Base-by-base conservation (phyloP, 2,329 filamentous ascomycete species). In the Scorias spongiosa region DNA sequence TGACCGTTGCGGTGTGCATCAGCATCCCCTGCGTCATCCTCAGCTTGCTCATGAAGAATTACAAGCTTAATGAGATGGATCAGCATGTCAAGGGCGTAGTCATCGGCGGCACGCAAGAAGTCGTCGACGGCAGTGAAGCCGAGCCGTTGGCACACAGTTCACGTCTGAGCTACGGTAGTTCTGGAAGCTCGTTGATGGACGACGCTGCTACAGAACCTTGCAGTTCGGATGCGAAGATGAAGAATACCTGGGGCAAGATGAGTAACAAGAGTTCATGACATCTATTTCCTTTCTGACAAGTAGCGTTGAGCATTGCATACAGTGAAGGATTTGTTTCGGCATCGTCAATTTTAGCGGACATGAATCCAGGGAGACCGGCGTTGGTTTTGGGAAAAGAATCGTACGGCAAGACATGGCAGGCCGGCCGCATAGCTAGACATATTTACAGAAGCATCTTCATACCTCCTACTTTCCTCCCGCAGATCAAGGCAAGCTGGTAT, bases 1-100 rank as follows among this genome's bases (percentile, higher is more conserved):
- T 80, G 39, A 69, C 68, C 10, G 63, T 76, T 41, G 74, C 75
- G 2, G 59, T 76, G 9, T 63, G 70, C 44, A 68, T 72, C 29
- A 65, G 71, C 10, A 61, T 76, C 14, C 78, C 76, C 2, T 64
- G 80, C 17, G 61, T 81, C 34, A 65, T 73, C 5, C 57, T 79
- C 43, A 71, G 68, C 47, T 60, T 77, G 44, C 46, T 69, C n/a
- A 71, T 78, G 69, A 65, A 65, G 55, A 71, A 81, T 55, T 75
- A 76, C 53, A 68, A 66, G 46, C 64, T 81, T 14, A 71, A 75
- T 51, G 66, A 63, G 50, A 64, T 67, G 49, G 57, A 66, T 32
- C 64, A 67, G 47, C 62, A 61, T n/a, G 63, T 66, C 11, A 61
- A 60, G 41, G 65, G 65, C 1, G 57, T 59, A 11, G 64, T 67